Percentiles rank a stretch among this genome's conserved stretches.
These are phyloP conservation scores for Yueomyces sp. DNA, from an alignment of 1,139 yeast genomes.

Conservation along the genomic window DNA sequence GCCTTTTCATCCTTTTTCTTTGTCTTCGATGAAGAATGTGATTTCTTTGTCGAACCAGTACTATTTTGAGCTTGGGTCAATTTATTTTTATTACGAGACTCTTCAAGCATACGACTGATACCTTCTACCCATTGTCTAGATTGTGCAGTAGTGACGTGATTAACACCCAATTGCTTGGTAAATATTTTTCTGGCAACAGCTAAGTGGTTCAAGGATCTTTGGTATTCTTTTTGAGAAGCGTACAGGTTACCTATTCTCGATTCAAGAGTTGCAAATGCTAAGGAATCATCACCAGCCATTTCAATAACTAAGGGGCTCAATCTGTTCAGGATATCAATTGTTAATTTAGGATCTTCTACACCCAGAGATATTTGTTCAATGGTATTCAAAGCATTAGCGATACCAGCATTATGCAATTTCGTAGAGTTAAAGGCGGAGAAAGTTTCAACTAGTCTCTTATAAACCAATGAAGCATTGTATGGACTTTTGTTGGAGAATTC, in stretches of 20 bases:
- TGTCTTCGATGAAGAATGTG: conserved; percentile 3
- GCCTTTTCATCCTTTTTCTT: conserved; percentile 26
- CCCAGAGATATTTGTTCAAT: conserved; percentile 41
- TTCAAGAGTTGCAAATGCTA: conserved; percentile 51
- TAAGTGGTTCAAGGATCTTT: conserved; percentile 39
- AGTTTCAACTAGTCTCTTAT: conserved; percentile 45
- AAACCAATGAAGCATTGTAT: conserved; percentile 49
- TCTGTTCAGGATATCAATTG: conserved; percentile 37
- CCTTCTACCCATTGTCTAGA: conserved; percentile 50
- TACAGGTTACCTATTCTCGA: conserved; percentile 40
- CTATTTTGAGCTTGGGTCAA: conserved; percentile 9
- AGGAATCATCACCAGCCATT: conserved; percentile 45
- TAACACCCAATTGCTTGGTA: conserved; percentile 38
- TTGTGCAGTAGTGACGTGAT: conserved; percentile 23
- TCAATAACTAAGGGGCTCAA: conserved; percentile 35
- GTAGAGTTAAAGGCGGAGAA: conserved; percentile 37
- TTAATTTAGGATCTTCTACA: conserved; percentile 26
- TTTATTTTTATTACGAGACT: conserved; percentile 17
- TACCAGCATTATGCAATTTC: conserved; percentile 56
- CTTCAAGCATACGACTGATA: conserved; percentile 18
- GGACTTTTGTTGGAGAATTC: conserved; percentile 53
- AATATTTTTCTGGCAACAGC: conserved; percentile 53
- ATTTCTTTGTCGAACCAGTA: conserved; percentile 4
- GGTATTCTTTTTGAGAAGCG: conserved; percentile 43
- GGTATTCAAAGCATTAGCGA: conserved; percentile 50